These are phyloP conservation scores for Boletales sp. DNA, from an alignment of 768 basidiomycete genomes.

Conservation along the genomic window DNA sequence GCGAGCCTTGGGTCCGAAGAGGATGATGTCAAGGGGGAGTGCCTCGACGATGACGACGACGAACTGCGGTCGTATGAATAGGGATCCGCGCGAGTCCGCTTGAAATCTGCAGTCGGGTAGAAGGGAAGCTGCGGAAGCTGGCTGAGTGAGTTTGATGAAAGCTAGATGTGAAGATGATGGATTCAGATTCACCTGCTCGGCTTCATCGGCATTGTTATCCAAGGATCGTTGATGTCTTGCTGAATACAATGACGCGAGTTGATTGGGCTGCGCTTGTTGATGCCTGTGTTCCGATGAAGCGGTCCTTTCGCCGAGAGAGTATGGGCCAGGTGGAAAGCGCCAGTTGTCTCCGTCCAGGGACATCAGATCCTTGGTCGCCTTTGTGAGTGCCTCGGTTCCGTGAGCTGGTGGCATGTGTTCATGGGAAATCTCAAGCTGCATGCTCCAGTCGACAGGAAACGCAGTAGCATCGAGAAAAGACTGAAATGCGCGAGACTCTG, in stretches of 20 bases:
- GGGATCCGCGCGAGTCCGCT: slow-evolving; percentile 7
- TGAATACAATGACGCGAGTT: slow-evolving; percentile 16
- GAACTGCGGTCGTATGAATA: slow-evolving; percentile 16
- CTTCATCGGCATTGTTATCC: slow-evolving; percentile 4
- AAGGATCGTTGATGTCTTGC: slow-evolving; percentile 15
- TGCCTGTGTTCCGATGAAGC: slow-evolving; percentile 10
- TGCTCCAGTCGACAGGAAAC: slow-evolving; percentile 47
- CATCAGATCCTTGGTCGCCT: slow-evolving; percentile 84
- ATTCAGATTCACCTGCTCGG: slow-evolving; percentile 1
- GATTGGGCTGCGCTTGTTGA: slow-evolving; percentile 16
- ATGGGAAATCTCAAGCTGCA: slow-evolving; percentile 33
- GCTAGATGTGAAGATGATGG: slow-evolving; percentile 3
- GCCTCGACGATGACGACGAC: slow-evolving; percentile 27
- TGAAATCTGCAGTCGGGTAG: slow-evolving; percentile 12
- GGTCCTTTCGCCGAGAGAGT: slow-evolving; percentile 6
- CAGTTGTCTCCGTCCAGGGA: slow-evolving; percentile 52
- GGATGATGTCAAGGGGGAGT: slow-evolving; percentile 20
- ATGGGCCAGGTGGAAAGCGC: slow-evolving; percentile 26
- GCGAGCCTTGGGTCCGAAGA: slow-evolving; percentile 11
- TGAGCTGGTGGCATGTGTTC: slow-evolving; percentile 49
- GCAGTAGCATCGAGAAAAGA: slow-evolving; percentile 56
- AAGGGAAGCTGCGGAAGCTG: slow-evolving; percentile 15
- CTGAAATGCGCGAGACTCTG: slow-evolving; percentile 67
- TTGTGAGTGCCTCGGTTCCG: slow-evolving; percentile 63
- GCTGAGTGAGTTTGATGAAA: slow-evolving; percentile 4